Evolutionary conservation across 805 yeast species (phyloP).

Genomic region (Diddensiella caesifluorescens): DNA sequence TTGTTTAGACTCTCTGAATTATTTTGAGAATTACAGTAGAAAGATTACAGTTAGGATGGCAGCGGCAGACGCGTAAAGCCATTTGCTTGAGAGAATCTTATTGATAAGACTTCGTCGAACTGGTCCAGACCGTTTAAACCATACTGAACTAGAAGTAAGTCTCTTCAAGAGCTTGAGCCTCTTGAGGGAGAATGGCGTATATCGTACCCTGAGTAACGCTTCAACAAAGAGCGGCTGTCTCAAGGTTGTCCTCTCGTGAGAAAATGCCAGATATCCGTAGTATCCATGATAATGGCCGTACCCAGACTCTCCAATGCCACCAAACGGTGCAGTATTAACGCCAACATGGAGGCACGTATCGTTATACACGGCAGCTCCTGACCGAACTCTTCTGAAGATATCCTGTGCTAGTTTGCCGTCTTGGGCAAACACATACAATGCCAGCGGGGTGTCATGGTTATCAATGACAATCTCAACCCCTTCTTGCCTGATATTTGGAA

Average conservation of each 20-base stretch:
- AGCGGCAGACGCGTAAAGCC: background rate
- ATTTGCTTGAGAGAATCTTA: slow-evolving; percentile 17
- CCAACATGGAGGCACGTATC: slow-evolving; percentile 72
- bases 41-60: background rate
- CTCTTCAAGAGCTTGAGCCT: slow-evolving; percentile 26
- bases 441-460: slow-evolving; percentile 72
- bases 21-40: background rate
- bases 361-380: slow-evolving; percentile 68
- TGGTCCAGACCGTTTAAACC: slow-evolving; percentile 22
- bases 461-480: slow-evolving; percentile 35
- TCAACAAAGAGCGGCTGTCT: slow-evolving; percentile 66
- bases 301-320: slow-evolving; percentile 87
- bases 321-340: slow-evolving; percentile 70
- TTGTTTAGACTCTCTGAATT: no score
- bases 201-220: slow-evolving; percentile 50
- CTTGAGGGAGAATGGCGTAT: slow-evolving; percentile 50
- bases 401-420: slow-evolving; percentile 43
- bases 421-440: slow-evolving; percentile 62
- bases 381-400: slow-evolving; percentile 51
- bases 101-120: slow-evolving; percentile 18
- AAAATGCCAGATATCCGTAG: slow-evolving; percentile 62
- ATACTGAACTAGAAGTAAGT: slow-evolving; percentile 10
- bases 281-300: slow-evolving; percentile 77
- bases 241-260: slow-evolving; percentile 66
- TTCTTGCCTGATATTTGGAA: slow-evolving; percentile 31